phyloP scores from a whole-genome alignment of 768 basidiomycete species.

The Gymnopilus junonius region DNA sequence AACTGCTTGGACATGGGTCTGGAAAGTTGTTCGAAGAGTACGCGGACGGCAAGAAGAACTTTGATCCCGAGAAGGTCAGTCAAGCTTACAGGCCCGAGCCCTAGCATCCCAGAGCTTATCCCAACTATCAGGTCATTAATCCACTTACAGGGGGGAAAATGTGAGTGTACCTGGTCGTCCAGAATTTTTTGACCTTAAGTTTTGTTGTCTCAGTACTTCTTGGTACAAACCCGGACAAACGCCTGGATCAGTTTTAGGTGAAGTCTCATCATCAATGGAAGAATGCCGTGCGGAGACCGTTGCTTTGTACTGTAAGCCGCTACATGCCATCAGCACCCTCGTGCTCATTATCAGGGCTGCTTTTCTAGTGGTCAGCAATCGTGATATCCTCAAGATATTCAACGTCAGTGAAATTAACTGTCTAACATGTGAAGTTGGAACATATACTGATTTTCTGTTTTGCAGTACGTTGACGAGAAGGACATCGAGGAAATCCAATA shows the following conservation, averaged over 20 bases:
- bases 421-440: background rate
- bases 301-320: slow-evolving; percentile 70
- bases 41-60: slow-evolving; percentile 79
- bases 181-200: background rate
- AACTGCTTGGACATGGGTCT: slow-evolving; percentile 84
- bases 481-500: slow-evolving; percentile 81
- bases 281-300: slow-evolving; percentile 93
- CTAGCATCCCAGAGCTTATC: background rate
- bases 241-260: slow-evolving; percentile 79
- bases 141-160: slow-evolving; percentile 80
- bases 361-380: slow-evolving; percentile 68
- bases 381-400: slow-evolving; percentile 81
- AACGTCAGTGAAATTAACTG: slow-evolving; percentile 47
- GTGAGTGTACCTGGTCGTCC: slow-evolving; percentile 40
- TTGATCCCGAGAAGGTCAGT: slow-evolving; percentile 67
- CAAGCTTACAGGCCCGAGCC: background rate
- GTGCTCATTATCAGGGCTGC: slow-evolving; percentile 11
- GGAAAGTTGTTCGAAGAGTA: slow-evolving; percentile 84
- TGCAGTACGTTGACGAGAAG: slow-evolving; percentile 66
- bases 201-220: slow-evolving; percentile 51
- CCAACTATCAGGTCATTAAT: slow-evolving; percentile 63
- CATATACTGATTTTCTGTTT: background rate
- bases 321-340: slow-evolving; percentile 1
- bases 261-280: slow-evolving; percentile 90
- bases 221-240: slow-evolving; percentile 93